A percentile compares a stretch with the other conserved stretches of the same genome.
Evolutionary conservation across 2,329 filamentous ascomycete species (phyloP).

Genomic region (Cercospora brassicicola): DNA sequence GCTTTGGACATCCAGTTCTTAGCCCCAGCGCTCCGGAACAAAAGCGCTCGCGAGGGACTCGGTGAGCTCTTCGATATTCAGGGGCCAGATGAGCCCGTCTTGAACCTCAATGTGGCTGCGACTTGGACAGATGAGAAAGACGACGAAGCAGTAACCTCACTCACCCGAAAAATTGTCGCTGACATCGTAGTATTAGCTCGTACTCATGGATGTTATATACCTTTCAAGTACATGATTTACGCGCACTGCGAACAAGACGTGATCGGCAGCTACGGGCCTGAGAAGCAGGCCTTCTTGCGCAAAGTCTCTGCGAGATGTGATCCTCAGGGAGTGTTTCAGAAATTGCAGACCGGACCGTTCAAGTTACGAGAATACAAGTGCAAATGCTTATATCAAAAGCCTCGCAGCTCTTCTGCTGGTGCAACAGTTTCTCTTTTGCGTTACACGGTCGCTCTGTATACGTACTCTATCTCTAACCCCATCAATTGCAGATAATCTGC

Average conservation of each 20-base stretch:
- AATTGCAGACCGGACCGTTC: slow-evolving; percentile 2
- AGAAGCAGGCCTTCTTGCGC: slow-evolving; percentile 4
- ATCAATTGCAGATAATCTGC: neutral
- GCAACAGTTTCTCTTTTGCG: neutral
- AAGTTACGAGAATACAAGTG: neutral
- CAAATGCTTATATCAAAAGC: neutral
- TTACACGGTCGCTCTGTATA: neutral
- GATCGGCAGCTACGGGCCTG: slow-evolving; percentile 11
- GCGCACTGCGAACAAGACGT: slow-evolving; percentile 14
- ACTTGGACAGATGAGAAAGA: neutral
- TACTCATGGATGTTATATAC: neutral
- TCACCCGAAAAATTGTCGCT: neutral
- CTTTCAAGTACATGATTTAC: slow-evolving; percentile 17
- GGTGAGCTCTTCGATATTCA: neutral
- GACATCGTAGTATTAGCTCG: neutral
- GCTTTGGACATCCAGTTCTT: neutral
- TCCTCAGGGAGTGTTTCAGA: slow-evolving; percentile 16
- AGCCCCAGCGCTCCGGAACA: neutral
- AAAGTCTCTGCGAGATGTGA: slow-evolving; percentile 14
- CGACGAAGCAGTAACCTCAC: neutral
- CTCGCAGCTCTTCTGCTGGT: neutral
- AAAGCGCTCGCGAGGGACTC: neutral
- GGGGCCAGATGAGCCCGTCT: neutral
- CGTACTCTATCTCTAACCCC: neutral
- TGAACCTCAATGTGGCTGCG: neutral